phyloP scores from a whole-genome alignment of 2,329 filamentous ascomycete species.

The Calonectria henricotiae region DNA sequence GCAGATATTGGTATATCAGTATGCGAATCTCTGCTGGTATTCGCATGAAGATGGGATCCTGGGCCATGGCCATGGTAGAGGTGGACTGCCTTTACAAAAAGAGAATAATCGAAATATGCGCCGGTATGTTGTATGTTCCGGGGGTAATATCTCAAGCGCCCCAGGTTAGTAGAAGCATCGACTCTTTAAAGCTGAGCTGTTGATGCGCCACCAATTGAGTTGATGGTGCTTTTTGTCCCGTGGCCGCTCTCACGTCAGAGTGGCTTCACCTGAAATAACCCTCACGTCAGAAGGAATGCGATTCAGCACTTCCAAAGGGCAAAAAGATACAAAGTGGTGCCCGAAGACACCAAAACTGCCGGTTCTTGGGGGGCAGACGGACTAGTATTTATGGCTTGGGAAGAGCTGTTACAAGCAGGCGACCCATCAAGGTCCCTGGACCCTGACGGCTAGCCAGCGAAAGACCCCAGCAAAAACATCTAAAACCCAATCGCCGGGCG shows the following conservation, averaged over 20 bases:
- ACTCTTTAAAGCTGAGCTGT: constrained; percentile 6
- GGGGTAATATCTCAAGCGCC: not conserved
- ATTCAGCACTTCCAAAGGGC: constrained; percentile 23
- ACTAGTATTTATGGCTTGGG: constrained; percentile 46
- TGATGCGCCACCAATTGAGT: constrained; percentile 27
- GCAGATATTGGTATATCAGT: constrained; percentile 63
- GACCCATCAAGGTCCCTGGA: constrained; percentile 51
- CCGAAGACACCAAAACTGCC: not conserved
- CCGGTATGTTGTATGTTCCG: not conserved
- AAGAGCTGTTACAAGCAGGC: constrained; percentile 26
- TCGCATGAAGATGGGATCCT: constrained; percentile 53
- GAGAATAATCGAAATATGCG: not conserved
- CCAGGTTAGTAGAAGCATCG: constrained; percentile 2
- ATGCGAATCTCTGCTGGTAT: constrained; percentile 63
- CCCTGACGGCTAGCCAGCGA: constrained; percentile 41
- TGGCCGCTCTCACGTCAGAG: constrained; percentile 47
- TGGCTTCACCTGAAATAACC: constrained; percentile 3
- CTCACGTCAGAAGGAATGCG: constrained; percentile 31
- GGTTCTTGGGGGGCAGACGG: constrained; percentile 2
- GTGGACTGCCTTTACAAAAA: constrained; percentile 5
- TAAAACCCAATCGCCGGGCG: constrained; percentile 33
- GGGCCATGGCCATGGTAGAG: constrained; percentile 41
- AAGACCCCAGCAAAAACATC: constrained; percentile 45
- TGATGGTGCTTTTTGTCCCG: constrained; percentile 26
- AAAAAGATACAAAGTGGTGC: constrained; percentile 38